Evolutionary conservation across 1,139 yeast species (phyloP).

Genomic region (Scheffersomyces parashehatae): DNA sequence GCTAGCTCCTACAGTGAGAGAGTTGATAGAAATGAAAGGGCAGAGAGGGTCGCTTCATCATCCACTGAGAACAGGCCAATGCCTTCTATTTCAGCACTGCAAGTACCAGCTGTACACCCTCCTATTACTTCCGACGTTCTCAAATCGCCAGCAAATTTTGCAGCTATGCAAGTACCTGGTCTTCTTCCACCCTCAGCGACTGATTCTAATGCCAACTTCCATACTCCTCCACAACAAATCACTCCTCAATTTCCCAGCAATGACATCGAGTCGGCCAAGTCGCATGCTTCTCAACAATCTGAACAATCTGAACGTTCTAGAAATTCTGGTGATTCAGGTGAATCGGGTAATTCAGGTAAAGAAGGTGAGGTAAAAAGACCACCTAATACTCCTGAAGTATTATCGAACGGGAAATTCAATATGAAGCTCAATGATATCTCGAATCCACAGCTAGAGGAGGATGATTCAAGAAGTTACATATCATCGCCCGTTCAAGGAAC

Average conservation of each 20-base stretch:
- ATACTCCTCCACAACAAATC: conserved; percentile 16
- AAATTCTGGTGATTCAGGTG: no score
- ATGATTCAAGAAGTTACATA: not conserved
- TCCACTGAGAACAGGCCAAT: not conserved
- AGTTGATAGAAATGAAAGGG: no score
- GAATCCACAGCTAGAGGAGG: not conserved
- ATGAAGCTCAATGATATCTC: conserved; percentile 3
- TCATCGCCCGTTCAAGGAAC: not conserved
- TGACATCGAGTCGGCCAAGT: not conserved
- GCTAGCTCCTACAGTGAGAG: not conserved
- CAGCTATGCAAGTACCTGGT: not conserved
- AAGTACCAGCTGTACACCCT: conserved; percentile 1
- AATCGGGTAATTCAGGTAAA: no score
- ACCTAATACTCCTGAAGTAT: conserved; percentile 18
- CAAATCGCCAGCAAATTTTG: not conserved
- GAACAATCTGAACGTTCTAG: no score
- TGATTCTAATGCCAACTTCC: conserved; percentile 3
- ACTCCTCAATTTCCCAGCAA: conserved; percentile 11
- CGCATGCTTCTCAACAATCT: no score
- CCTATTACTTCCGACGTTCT: not conserved
- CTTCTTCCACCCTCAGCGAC: conserved; percentile 1
- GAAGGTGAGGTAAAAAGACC: conserved; percentile 1
- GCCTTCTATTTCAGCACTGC: not conserved
- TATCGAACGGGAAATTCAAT: conserved; percentile 2
- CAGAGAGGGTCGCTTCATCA: no score